Base-by-base conservation (phyloP, 768 basidiomycete species). In the Russula earlei region DNA sequence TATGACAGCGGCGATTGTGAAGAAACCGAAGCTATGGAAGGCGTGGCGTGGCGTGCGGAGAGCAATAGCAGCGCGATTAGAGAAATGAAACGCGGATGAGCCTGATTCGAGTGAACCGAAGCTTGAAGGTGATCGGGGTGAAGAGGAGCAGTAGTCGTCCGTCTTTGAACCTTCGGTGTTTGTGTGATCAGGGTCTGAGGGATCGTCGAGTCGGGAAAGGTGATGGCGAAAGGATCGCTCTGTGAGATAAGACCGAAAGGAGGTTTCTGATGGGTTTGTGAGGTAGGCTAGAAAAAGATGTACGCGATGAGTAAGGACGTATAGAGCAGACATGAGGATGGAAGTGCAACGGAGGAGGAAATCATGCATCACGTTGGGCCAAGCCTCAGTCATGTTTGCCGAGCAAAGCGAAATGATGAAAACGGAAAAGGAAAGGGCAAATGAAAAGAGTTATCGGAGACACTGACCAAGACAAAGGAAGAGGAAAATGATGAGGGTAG, bases 161-260 rank as follows among this genome's bases (percentile, higher is more conserved):
- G 45, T 5, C 27, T 64, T 67, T 10, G 66, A 62, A 29, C 64
- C 63, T 19, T 69, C 67, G 22, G 65, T 60, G 36, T 66, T 65
- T 5, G 70, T 63, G 52, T 67, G 67, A 55, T 79, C 74, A 54
- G 77, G 71, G 54, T 85, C 83, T 51, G 83, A 79, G 55, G 72
- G 74, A 64, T 85, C 84, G 63, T 93, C 85, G 64, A 96, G 80
- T 53, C 84, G 85, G 58, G 83, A 89, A 58, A 97, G 80, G 69
- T 97, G 93, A 53, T 90, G 88, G 50, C 94, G 89, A 69, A 99
- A 97, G 24, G 92, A 94, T 66, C 90, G 89, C 67, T 96, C 93
- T n/a, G 94, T 98, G 63, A 98, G 84, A 72, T 91, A 94, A 19
- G 91, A 77, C 50, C 94, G 84, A 71, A 99, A 97, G 7, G 92